phyloP scores from a whole-genome alignment of 2,329 filamentous ascomycete genomes.

The Plenodomus lindquistii region DNA sequence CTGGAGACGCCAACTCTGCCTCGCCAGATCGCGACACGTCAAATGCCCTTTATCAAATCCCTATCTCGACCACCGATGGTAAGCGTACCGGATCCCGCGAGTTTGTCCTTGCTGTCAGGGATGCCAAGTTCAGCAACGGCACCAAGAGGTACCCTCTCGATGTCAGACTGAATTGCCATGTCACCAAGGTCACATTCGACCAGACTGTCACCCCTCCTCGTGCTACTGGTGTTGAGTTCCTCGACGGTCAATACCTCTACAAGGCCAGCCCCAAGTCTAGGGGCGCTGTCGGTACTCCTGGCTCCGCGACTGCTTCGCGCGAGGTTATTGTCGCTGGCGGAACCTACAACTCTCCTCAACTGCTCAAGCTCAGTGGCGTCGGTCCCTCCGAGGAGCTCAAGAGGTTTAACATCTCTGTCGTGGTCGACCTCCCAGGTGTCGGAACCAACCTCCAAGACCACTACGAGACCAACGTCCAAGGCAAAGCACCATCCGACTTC shows the following conservation, averaged over 20 bases:
- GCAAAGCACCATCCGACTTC: conserved; percentile 46
- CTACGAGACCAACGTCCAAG: conserved; percentile 55
- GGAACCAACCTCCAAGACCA: conserved; percentile 69
- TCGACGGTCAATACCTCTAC: conserved; percentile 49
- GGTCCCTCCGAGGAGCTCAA: conserved; percentile 59
- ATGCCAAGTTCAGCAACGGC: conserved; percentile 55
- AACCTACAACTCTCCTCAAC: conserved; percentile 65
- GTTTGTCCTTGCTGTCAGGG: conserved; percentile 57
- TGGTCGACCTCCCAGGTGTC: conserved; percentile 64
- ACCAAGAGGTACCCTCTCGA: conserved; percentile 61
- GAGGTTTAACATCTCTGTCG: conserved; percentile 56
- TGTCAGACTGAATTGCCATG: conserved; percentile 63
- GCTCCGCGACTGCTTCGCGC: conserved; percentile 35
- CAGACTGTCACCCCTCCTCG: conserved; percentile 62
- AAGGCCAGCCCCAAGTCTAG: conserved; percentile 44
- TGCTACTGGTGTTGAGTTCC: conserved; percentile 50
- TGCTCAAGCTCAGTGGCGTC: conserved; percentile 68
- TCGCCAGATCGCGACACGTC: conserved; percentile 50
- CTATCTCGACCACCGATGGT: conserved; percentile 55
- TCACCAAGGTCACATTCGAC: conserved; percentile 68
- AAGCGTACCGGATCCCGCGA: conserved; percentile 60
- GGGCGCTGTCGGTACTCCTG: conserved; percentile 42
- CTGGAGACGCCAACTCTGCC: conserved; percentile 58
- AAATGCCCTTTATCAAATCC: conserved; percentile 61
- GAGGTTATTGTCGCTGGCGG: conserved; percentile 49